Percentiles rank a stretch among this genome's conserved stretches.
These are phyloP conservation scores for Corynascus novoguineensis DNA, from an alignment of 495 filamentous ascomycete genomes.

Conservation along the genomic window DNA sequence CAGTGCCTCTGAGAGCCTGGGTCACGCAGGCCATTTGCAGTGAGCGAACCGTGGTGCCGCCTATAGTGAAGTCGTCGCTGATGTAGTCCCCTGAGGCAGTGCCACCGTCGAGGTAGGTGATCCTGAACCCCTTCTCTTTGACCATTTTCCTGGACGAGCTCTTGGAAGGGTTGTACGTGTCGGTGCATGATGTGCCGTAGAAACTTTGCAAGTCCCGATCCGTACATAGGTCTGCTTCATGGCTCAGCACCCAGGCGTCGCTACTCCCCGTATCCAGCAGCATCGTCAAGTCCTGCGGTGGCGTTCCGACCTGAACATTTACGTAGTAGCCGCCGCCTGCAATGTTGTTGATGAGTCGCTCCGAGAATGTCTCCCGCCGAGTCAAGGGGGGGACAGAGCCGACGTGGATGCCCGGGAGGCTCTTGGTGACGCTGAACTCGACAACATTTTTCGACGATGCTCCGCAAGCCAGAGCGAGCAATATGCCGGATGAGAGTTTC, in stretches of 20 bases:
- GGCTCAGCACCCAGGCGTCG: conserved; percentile 68
- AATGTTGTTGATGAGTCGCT: conserved; percentile 43
- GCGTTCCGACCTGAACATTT: conserved; percentile 65
- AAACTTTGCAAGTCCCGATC: conserved; percentile 27
- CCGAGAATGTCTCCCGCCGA: conserved; percentile 28
- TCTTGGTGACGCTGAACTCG: conserved; percentile 26
- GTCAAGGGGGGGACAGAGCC: conserved; percentile 16
- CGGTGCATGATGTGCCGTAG: conserved; percentile 31
- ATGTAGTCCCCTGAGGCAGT: conserved; percentile 64
- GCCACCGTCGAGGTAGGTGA: conserved; percentile 70
- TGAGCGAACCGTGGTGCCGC: conserved; percentile 53
- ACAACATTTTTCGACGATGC: conserved; percentile 26
- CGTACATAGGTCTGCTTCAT: conserved; percentile 41
- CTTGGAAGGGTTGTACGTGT: conserved; percentile 46
- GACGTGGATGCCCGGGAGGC: conserved; percentile 17
- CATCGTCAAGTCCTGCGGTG: conserved; percentile 51
- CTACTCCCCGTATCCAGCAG: conserved; percentile 77
- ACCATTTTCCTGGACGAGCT: conserved; percentile 69
- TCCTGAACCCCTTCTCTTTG: conserved; percentile 61
- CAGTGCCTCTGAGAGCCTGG: conserved; percentile 59
- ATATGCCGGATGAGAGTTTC: conserved; percentile 5
- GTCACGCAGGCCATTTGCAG: conserved; percentile 83
- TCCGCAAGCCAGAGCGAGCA: conserved; percentile 23
- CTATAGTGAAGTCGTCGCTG: conserved; percentile 67
- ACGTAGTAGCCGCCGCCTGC: conserved; percentile 56